Conservation (phyloP, 2,329 filamentous ascomycete genomes). For the Knoxdaviesia capensis region DNA sequence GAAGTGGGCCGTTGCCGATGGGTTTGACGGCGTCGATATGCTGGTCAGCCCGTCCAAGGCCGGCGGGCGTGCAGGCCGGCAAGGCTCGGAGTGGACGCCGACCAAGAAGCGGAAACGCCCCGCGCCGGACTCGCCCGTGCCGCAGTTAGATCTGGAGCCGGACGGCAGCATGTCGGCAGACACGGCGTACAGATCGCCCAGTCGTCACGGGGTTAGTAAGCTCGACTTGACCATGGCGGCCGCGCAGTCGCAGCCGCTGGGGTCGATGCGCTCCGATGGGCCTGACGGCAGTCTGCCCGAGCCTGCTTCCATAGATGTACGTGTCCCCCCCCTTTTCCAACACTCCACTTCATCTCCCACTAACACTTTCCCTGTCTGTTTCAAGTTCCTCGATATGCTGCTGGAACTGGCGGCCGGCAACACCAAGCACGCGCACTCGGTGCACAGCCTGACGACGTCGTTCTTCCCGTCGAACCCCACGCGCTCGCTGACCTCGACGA, state of each 20-base stretch:
- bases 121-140: constrained; percentile 43
- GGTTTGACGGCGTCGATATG: constrained; percentile 51
- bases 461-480: constrained; percentile 40
- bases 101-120: constrained; percentile 55
- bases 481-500: constrained; percentile 42
- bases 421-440: constrained; percentile 47
- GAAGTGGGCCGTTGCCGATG: constrained; percentile 44
- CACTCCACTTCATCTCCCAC: background rate
- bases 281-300: background rate
- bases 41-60: constrained; percentile 31
- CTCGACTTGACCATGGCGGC: background rate
- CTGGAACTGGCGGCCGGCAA: constrained; percentile 38
- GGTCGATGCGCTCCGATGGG: background rate
- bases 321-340: background rate
- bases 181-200: no score
- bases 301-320: constrained; percentile 3
- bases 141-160: constrained; percentile 32
- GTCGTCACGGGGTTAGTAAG: no score
- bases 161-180: constrained; percentile 12
- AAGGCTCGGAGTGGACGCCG: constrained; percentile 34
- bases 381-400: constrained; percentile 38
- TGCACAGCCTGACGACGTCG: constrained; percentile 18
- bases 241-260: background rate
- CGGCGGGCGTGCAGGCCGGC: constrained; percentile 4
- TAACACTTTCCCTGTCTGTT: background rate